Base-by-base conservation (phyloP, 495 filamentous ascomycete genomes). In the Penicillium steckii region DNA sequence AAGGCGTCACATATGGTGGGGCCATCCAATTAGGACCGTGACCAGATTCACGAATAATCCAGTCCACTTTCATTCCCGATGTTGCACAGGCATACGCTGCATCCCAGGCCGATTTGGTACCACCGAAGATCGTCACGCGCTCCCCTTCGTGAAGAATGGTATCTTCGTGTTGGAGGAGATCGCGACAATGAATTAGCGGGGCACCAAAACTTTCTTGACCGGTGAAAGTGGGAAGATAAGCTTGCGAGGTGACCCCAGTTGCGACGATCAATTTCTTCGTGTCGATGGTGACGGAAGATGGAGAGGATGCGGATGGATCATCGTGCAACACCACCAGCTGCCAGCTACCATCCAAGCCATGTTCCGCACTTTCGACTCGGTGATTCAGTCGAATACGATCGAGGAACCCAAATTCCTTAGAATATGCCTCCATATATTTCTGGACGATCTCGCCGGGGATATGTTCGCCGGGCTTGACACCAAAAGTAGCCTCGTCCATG, bases 41-140 rank as follows among this genome's bases (percentile, higher is more conserved):
- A 3, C 90, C 90, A 6, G 79, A 86, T 29, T 83, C 80, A 50
- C 91, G 80, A 52, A 96, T 91, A 23, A 95, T 72, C 89, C 84
- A 90, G 54, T 90, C 77, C 2, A 95, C 86, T 25, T 82, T 69
- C 43, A 86, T 73, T 2, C 87, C 89, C 1, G 77, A 71, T 0
- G 78, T 75, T 1, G 82, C 86, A 59, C 83, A 87, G 3, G 78
- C 74, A 57, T 91, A 91, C 0, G 83, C 89, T 2, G 82, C 82
- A 73, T 95, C 91, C 76, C 81, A 91, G 1, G 80, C 87, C 3
- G 85, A 88, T 64, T 95, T 95, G 1, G 80, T 83, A 8, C 80
- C 85, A 12, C 90, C 88, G 42, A 90, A 77, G 1, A 95, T 77
- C 0, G 80, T 79, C 3, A 90, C 57, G 46, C 53, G 53, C 66